Evolutionary conservation across 2,329 filamentous ascomycete species (phyloP).

Genomic region (Penicillium carneum): DNA sequence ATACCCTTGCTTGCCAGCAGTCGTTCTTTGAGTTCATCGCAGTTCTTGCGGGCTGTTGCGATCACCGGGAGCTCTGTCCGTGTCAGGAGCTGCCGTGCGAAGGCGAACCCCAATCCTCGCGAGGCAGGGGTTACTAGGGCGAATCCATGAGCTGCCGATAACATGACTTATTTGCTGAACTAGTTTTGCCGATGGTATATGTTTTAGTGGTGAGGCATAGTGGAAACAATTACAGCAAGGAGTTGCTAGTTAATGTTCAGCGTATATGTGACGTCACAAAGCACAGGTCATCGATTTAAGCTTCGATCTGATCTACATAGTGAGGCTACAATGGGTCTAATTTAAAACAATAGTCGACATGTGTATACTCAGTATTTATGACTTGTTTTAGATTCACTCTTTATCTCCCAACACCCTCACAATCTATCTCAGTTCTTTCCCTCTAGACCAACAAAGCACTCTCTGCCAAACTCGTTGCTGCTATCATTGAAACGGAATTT

Average conservation of each 20-base stretch:
- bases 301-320: background rate
- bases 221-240: background rate
- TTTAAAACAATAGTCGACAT: background rate
- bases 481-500: conserved; percentile 70
- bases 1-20: conserved; percentile 60
- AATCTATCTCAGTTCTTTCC: conserved; percentile 53
- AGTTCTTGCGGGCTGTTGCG: conserved; percentile 65
- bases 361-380: too few relatives aligned
- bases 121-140: conserved; percentile 63
- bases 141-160: conserved; percentile 32
- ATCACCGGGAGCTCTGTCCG: conserved; percentile 65
- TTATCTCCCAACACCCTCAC: too few relatives aligned
- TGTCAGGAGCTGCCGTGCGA: conserved; percentile 65
- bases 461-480: conserved; percentile 62
- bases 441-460: conserved; percentile 67
- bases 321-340: background rate
- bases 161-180: conserved; percentile 13
- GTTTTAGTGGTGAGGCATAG: background rate
- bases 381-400: background rate
- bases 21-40: conserved; percentile 57
- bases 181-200: background rate
- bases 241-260: background rate
- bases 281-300: background rate
- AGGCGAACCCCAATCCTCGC: conserved; percentile 68
- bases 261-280: conserved; percentile 10